These are phyloP conservation scores for Rossbeevera mucosa DNA, from an alignment of 768 basidiomycete genomes.

Conservation along the genomic window DNA sequence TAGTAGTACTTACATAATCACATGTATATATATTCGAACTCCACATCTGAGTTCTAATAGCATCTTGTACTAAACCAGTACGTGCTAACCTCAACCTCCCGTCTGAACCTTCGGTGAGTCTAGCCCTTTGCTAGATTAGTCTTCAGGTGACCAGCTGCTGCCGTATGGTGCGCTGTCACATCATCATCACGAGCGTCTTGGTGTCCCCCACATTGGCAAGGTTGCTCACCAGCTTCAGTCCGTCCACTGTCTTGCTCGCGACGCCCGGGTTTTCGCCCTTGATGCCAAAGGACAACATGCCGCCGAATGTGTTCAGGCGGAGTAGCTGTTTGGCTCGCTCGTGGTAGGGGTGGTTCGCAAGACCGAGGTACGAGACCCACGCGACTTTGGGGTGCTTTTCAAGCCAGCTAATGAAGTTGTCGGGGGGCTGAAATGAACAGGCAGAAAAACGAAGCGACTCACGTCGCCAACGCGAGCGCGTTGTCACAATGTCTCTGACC, in stretches of 20 bases:
- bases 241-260: conserved; percentile 64
- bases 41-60: no score
- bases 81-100: no score
- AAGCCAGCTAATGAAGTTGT: conserved; percentile 40
- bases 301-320: conserved; percentile 54
- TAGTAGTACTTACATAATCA: no score
- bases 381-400: conserved; percentile 59
- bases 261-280: conserved; percentile 45
- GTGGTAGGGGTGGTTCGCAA: conserved; percentile 58
- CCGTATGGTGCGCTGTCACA: no score
- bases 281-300: conserved; percentile 75
- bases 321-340: conserved; percentile 52
- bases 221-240: conserved; percentile 63
- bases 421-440: no score
- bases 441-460: conserved; percentile 3
- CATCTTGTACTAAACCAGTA: no score
- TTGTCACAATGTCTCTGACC: conserved; percentile 56
- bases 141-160: no score
- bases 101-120: no score
- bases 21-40: no score
- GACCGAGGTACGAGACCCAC: conserved; percentile 79
- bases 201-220: conserved; percentile 69
- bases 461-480: conserved; percentile 47
- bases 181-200: conserved; percentile 63
- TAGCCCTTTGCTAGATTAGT: no score